phyloP scores from a whole-genome alignment of 345 rosid genomes.

The Pistacia atlantica region DNA sequence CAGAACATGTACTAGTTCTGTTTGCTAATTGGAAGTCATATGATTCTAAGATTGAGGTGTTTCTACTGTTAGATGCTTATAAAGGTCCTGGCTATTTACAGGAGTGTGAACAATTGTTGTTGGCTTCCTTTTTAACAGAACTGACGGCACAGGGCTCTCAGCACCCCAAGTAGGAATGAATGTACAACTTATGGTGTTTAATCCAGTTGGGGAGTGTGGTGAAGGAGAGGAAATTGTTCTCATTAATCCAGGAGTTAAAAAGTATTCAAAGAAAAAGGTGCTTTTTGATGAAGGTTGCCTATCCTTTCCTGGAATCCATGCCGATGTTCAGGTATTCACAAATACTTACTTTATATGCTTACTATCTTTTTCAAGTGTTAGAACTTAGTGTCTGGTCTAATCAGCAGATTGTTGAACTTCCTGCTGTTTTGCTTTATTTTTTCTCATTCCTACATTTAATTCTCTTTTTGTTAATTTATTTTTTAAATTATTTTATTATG shows the following conservation, averaged over 20 bases:
- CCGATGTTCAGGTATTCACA: conserved; percentile 69
- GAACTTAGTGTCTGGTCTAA: not conserved
- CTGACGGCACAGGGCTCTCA: conserved; percentile 94
- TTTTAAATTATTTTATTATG: too few species aligned
- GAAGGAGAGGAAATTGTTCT: conserved; percentile 92
- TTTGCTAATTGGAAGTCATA: not conserved
- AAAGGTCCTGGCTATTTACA: conserved; percentile 18
- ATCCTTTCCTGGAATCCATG: conserved; percentile 89
- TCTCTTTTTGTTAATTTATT: not conserved
- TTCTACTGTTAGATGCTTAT: conserved; percentile 20
- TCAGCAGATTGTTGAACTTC: not conserved
- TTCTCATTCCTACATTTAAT: not conserved
- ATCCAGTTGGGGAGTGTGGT: conserved; percentile 71
- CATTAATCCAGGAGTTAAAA: conserved; percentile 76
- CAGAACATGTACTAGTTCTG: not conserved
- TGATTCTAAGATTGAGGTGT: not conserved
- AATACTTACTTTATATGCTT: not conserved
- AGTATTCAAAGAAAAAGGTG: conserved; percentile 63
- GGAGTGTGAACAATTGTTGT: conserved; percentile 31
- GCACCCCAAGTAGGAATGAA: conserved; percentile 97
- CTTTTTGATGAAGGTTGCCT: conserved; percentile 85
- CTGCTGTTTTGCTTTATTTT: not conserved
- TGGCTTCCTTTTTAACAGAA: conserved; percentile 61
- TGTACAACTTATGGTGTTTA: conserved; percentile 93
- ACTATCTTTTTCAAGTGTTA: not conserved